A percentile compares a stretch with the other conserved stretches of the same genome.
These are phyloP conservation scores for Uronychia setigera DNA, from an alignment of 73 alveolate species.

Conservation along the genomic window DNA sequence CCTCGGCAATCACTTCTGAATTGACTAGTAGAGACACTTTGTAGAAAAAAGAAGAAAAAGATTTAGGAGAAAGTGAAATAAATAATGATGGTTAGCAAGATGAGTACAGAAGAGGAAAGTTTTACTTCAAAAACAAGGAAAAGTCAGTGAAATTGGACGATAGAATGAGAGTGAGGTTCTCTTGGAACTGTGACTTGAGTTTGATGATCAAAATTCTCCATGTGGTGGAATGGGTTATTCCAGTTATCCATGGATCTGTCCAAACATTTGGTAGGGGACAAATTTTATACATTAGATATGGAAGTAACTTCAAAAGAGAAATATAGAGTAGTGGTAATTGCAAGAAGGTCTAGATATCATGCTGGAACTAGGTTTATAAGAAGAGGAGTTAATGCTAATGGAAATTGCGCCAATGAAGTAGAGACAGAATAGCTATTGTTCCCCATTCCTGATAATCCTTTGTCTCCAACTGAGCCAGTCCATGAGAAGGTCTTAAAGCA, in stretches of 20 bases:
- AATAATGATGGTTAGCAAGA: background rate
- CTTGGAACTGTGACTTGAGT: conserved; percentile 21
- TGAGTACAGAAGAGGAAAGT: background rate
- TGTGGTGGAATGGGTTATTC: conserved; percentile 85
- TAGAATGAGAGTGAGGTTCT: conserved; percentile 5
- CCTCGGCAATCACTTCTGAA: background rate
- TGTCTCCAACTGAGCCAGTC: background rate
- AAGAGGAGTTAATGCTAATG: conserved; percentile 93
- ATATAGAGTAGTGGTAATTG: conserved; percentile 50
- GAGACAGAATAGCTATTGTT: conserved; percentile 85
- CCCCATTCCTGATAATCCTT: background rate
- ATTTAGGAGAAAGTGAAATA: background rate
- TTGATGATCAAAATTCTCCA: conserved; percentile 6
- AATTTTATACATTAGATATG: background rate
- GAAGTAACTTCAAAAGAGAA: background rate
- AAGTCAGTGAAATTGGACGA: background rate
- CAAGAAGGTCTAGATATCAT: conserved; percentile 81
- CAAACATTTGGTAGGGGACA: conserved; percentile 43
- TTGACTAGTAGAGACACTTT: background rate
- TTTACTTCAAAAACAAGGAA: background rate
- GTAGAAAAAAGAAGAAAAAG: background rate
- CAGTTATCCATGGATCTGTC: conserved; percentile 91
- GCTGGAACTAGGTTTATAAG: conserved; percentile 93
- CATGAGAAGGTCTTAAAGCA: background rate
- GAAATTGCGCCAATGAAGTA: conserved; percentile 92